Conservation (phyloP, 352 stramenopile species). For the Phytophthora sojae region DNA sequence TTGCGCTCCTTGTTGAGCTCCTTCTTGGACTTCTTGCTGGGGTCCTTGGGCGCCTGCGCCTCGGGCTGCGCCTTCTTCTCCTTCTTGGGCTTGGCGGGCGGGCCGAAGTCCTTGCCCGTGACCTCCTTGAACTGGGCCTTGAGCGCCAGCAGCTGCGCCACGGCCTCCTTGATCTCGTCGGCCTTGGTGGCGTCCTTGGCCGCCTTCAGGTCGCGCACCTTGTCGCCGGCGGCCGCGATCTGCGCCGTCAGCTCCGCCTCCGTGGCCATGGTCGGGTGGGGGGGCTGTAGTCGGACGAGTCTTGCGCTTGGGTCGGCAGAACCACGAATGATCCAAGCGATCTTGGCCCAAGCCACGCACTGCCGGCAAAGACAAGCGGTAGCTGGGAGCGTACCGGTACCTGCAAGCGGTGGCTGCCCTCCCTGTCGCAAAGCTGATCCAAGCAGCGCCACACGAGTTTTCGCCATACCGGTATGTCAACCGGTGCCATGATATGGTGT, state of each 20-base stretch:
- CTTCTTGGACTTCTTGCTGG: conserved; percentile 87
- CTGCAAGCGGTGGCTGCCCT: not conserved
- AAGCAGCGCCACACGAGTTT: conserved; percentile 3
- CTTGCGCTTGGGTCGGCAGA: conserved; percentile 32
- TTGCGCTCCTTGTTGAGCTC: conserved; percentile 91
- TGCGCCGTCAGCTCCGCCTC: conserved; percentile 63
- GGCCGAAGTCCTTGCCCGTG: conserved; percentile 76
- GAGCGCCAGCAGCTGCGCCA: conserved; percentile 70
- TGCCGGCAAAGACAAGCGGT: not conserved
- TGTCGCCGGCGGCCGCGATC: conserved; percentile 73
- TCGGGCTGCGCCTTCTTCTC: conserved; percentile 55
- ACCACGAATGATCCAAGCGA: conserved; percentile 44
- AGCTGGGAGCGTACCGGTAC: conserved; percentile 25
- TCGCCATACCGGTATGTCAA: not conserved
- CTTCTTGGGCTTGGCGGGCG: conserved; percentile 71
- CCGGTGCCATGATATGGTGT: too few species aligned
- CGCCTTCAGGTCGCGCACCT: conserved; percentile 79
- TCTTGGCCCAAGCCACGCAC: conserved; percentile 8
- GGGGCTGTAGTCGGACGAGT: not conserved
- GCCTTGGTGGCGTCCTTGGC: conserved; percentile 60
- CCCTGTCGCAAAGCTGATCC: not conserved
- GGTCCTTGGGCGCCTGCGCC: conserved; percentile 42
- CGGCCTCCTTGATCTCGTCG: conserved; percentile 54
- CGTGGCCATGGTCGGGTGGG: conserved; percentile 41
- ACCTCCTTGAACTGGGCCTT: conserved; percentile 82